Percentiles rank a stretch among this genome's conserved stretches.
These are phyloP conservation scores for Cutaneotrichosporon curvatum DNA, from an alignment of 1,284 basidiomycete genomes.

Conservation along the genomic window DNA sequence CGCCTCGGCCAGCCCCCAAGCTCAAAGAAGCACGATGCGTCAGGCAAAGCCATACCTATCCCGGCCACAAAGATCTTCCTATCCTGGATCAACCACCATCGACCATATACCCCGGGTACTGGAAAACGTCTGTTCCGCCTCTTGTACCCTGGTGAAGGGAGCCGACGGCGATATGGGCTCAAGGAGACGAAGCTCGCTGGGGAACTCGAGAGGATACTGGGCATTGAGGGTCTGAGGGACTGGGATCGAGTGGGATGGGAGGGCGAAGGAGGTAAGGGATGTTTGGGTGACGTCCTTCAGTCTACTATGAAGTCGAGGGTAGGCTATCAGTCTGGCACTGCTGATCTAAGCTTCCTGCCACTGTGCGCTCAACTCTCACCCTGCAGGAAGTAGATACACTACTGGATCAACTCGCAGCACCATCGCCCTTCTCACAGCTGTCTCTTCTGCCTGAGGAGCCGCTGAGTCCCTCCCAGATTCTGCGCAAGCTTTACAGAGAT, in stretches of 20 bases:
- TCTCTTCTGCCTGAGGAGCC: conserved; percentile 19
- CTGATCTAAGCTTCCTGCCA: not conserved
- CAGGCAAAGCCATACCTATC: not conserved
- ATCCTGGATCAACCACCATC: conserved; percentile 31
- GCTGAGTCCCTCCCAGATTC: conserved; percentile 10
- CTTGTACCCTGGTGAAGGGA: conserved; percentile 74
- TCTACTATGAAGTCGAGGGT: conserved; percentile 39
- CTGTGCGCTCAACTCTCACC: conserved; percentile 21
- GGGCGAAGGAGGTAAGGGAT: conserved; percentile 51
- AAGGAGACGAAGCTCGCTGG: conserved; percentile 61
- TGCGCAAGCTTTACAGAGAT: conserved; percentile 20
- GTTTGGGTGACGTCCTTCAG: conserved; percentile 61
- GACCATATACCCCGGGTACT: conserved; percentile 22
- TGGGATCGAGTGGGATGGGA: conserved; percentile 50
- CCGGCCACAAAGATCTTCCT: conserved; percentile 27
- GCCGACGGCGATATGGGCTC: conserved; percentile 61
- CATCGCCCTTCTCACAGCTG: conserved; percentile 56
- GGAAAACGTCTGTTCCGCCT: conserved; percentile 56
- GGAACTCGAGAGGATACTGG: conserved; percentile 54
- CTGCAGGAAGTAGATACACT: conserved; percentile 55
- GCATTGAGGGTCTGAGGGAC: conserved; percentile 45
- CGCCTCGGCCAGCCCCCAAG: conserved; percentile 33
- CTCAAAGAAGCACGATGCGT: conserved; percentile 1
- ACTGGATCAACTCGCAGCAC: conserved; percentile 64
- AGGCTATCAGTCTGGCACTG: not conserved